Base-by-base conservation (phyloP, 129 eudicot species). In the Erigeron canadensis region DNA sequence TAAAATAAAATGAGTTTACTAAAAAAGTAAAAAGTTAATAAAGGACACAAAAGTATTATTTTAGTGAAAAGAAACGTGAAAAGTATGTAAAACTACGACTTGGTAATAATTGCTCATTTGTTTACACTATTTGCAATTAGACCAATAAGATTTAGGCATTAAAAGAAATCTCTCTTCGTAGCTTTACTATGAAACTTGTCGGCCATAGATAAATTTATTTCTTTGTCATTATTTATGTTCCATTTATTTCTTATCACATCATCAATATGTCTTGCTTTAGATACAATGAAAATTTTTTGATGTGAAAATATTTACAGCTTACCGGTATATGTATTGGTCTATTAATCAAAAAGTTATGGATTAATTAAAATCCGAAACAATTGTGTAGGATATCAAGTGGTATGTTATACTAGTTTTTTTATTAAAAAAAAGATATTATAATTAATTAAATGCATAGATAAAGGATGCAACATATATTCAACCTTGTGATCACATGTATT, bases 141-240 rank as follows among this genome's bases (percentile, higher is more conserved):
- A 48, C 64, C 75, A 59, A 47, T 66, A 15, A 23, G 59, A 68
- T 10, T 47, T 34, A 37, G 45, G 63, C 80, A 59, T 23, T 59
- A 68, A 46, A 68, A 50, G 13, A 34, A 43, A 17, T 18, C 15
- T 59, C 15, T 59, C 63, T 15, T 69, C 70, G 70, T 68, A 60
- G 63, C 80, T 76, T 68, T 47, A 60, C 38, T 9, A 68, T 48
- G 75, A 76, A 76, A 69, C 75, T 68, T 76, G 80, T 76, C 70
- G 80, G 80, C 80, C 80, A 60, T 76, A 69, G 47, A 21, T 55
- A 48, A 12, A 45, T 45, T 57, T 58, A 67, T 45, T 28, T 18
- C n/a, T 38, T 28, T 67, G 19, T 42, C 34, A 65, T 64, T 7
- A 22, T 16, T 22, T 55, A 17, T 47, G 9, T 18, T 57, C 22